Conservation (phyloP, 192 early-diverging fungal species). For the Coemansia biformis region DNA sequence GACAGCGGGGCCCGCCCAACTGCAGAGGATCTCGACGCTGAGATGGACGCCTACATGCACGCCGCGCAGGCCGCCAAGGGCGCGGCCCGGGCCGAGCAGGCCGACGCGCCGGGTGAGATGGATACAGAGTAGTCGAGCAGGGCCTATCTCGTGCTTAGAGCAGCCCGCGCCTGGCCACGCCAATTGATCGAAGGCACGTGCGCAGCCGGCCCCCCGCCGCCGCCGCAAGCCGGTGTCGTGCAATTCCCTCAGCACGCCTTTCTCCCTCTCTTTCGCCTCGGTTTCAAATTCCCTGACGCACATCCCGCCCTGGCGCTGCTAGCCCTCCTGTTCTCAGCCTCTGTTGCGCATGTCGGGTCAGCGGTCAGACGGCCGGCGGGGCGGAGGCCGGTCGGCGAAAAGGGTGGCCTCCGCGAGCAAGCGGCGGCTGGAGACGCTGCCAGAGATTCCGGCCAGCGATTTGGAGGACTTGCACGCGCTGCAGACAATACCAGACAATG, state of each 20-base stretch:
- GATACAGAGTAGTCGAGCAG: too few relatives aligned
- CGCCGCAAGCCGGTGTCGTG: too few relatives aligned
- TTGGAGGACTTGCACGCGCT: neutral
- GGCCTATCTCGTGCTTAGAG: too few relatives aligned
- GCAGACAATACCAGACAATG: neutral
- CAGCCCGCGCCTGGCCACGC: too few relatives aligned
- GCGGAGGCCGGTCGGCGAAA: constrained; percentile 3
- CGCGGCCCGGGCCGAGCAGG: neutral
- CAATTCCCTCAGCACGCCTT: too few relatives aligned
- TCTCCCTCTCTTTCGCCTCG: too few relatives aligned
- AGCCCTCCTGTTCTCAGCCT: too few relatives aligned
- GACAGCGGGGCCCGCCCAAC: constrained; percentile 11
- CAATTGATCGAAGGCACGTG: too few relatives aligned
- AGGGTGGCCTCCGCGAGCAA: constrained; percentile 4
- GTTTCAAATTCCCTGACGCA: too few relatives aligned
- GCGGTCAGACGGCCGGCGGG: constrained; percentile 9
- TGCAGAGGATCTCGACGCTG: constrained; percentile 39
- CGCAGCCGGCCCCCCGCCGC: too few relatives aligned
- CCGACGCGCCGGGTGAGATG: neutral
- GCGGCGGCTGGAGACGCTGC: constrained; percentile 31
- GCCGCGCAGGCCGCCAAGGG: neutral
- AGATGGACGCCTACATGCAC: constrained; percentile 45
- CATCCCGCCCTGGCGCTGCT: too few relatives aligned
- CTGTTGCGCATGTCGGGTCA: neutral
- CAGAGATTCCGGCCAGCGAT: constrained; percentile 25